Evolutionary conservation across 805 yeast species (phyloP), one percentile per base, ranked within the genome.

Genomic region (Saturnispora gosingensis): DNA sequence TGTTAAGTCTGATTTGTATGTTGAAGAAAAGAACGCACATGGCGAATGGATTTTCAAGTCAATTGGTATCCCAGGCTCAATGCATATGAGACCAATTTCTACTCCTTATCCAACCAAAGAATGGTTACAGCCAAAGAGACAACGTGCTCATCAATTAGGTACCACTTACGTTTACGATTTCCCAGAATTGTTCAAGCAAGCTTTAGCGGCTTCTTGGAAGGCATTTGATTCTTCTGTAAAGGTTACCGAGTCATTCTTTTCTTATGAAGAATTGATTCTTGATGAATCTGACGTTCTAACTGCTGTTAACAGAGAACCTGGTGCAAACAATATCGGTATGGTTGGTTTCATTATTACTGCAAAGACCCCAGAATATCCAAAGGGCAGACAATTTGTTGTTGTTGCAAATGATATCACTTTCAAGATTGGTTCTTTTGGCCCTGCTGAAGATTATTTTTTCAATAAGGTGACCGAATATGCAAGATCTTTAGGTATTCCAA

Each of bases 391-490:
- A 70, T 81, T 93, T 64, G 78, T 91, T 56, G 78, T 93, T 61
- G 86, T 93, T 66, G 98, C 99, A 45, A 93, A 93, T 65, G 99
- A 93, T 69, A 93, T 93, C 64, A 93, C 99, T 43, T 93, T 77
- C 77, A 90, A 89, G 81, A 91, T 93, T 71, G 99, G 99, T 70
- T 95, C 99, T 0, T 93, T 93, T 63, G 99, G 99, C 62, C 99
- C 99, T 24, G 83, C 78, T 61, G 99, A 93, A 72, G 99, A 93
- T 72, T 76, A 74, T 52, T 93, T 83, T 75, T 93, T 93, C 78
- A 80, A 87, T 75, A 82, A 84, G 66, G 96, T 90, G 58, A 93
- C 99, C 35, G 95, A 89, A 64, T 78, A 83, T 59, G 97, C 98
- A 34, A 81, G 96, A 72, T 75, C 80, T 65, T 77, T 83, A 58